Evolutionary conservation across 192 early-diverging fungal species (phyloP), one percentile per base, ranked within the genome.

Genomic region (Dispira simplex): DNA sequence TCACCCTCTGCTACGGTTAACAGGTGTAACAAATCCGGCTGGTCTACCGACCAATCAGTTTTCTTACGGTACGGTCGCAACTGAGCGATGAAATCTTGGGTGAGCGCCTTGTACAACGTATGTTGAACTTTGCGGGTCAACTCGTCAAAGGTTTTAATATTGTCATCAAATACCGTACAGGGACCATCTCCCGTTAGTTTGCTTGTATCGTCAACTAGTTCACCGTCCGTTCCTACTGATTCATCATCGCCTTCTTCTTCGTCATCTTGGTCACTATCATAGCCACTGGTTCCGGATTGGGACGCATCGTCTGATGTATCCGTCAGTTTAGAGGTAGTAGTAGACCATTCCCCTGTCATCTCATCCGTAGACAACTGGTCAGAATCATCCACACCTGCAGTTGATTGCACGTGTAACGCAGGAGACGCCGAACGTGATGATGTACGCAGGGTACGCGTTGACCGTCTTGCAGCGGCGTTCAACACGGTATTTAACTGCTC

Each of bases 1-100:
- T 27, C 55, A 8, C 21, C 21, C 27, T 1, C 25, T 14, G 21
- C 10, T 16, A 8, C n/a, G 3, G 26, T 23, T 27, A 20, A 14
- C 55, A 8, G 2, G 13, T 16, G 25, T 16, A 57, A 14, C 10
- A 57, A 57, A 20, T 57, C 26, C n/a, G 55, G 26, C 16, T 27
- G 55, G 26, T 25, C 21, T 8, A 57, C 55, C 10, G 55, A 20
- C 55, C 55, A 57, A 20, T 14, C 14, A 1, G 11, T 28, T 21
- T 43, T 27, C 21, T 60, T 60, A 8, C 58, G 58, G 58, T 60
- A 60, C 1, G 39, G 26, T 12, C 58, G 58, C 12, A 60, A 44
- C 21, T 43, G 58, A 11, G 26, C 13, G 14, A 44, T 60, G 13
- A 60, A 27, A 21, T 27, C 58, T 18, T 60, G 27, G 14, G 18